Base-by-base conservation (phyloP, 1,284 basidiomycete species). In the Volvariella surrecta region DNA sequence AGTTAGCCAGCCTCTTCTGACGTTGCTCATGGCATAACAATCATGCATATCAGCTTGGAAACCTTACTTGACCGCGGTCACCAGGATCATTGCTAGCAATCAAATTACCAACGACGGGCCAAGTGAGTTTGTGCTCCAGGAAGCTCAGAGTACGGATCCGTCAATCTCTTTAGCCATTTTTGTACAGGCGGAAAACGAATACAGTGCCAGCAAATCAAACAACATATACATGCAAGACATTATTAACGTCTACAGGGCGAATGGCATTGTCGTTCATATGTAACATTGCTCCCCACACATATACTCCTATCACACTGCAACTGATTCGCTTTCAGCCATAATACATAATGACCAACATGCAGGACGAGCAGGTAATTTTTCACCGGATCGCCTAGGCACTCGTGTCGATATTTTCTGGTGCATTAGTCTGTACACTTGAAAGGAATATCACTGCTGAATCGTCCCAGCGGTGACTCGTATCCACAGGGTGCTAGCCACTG, bases 161-260 rank as follows among this genome's bases (percentile, higher is more conserved):
- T 35, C 15, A 20, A 50, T 28, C 11, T 17, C 15, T 37, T 18
- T 42, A 71, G 70, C 76, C 44, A 73, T 79, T 45, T 66, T 76
- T 22, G 71, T 77, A 3, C 76, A 76, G 52, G 71, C 74, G 2
- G 76, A 78, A 49, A 79, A 78, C 43, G 76, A 78, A 55, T 79
- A 64, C 55, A 70, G 64, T 43, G 67, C 60, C 21, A 66, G 69
- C 34, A 43, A 63, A 8, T 55, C 48, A 11, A 58, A 65, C 32
- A 63, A 64, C 44, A 58, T 62, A 1, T 74, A 74, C 43, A 73
- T 73, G 71, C 71, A 74, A 53, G 62, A 59, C n/a, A 62, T 74
- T 35, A 68, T 72, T 44, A 58, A 73, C 48, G 52, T 63, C n/a
- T 69, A 70, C 44, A 58, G 67, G 17, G 61, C 57, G 1, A 68